Conservation (phyloP, 305 asterid species). For the Fraxinus nigra region DNA sequence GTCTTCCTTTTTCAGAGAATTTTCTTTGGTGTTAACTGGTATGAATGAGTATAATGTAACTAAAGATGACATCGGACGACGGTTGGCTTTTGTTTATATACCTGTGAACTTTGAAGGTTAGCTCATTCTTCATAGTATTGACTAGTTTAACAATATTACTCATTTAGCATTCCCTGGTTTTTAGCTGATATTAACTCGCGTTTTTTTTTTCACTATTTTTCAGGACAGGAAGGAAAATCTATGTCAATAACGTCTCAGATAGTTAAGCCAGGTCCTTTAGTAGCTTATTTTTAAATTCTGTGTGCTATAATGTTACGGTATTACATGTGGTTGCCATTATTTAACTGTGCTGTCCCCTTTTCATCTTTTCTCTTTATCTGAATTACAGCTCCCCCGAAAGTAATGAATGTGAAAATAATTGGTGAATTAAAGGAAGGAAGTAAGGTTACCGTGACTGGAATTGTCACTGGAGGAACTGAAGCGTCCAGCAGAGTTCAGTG, state of each 20-base stretch:
- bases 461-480: slow-evolving; percentile 97
- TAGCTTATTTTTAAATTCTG: background rate
- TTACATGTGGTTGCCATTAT: slow-evolving; percentile 13
- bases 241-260: slow-evolving; percentile 63
- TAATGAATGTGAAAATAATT: slow-evolving; percentile 75
- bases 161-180: slow-evolving; percentile 13
- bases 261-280: slow-evolving; percentile 65
- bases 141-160: slow-evolving; percentile 17
- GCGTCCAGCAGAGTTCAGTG: slow-evolving; percentile 99
- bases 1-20: slow-evolving; percentile 51
- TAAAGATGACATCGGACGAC: slow-evolving; percentile 76
- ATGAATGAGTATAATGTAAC: slow-evolving; percentile 69
- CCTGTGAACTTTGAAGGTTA: slow-evolving; percentile 95
- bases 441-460: slow-evolving; percentile 86
- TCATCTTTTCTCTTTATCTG: slow-evolving; percentile 7
- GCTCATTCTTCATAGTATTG: slow-evolving; percentile 26
- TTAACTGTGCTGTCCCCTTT: slow-evolving; percentile 15
- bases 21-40: slow-evolving; percentile 62
- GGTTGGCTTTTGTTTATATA: slow-evolving; percentile 66
- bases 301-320: background rate
- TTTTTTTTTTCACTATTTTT: slow-evolving; percentile 23
- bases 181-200: slow-evolving; percentile 4
- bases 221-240: slow-evolving; percentile 96
- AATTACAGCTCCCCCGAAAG: slow-evolving; percentile 90
- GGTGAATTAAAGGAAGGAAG: slow-evolving; percentile 97